These are phyloP conservation scores for Pseudohalonectria lignicola DNA, from an alignment of 2,329 filamentous ascomycete species.

Conservation along the genomic window DNA sequence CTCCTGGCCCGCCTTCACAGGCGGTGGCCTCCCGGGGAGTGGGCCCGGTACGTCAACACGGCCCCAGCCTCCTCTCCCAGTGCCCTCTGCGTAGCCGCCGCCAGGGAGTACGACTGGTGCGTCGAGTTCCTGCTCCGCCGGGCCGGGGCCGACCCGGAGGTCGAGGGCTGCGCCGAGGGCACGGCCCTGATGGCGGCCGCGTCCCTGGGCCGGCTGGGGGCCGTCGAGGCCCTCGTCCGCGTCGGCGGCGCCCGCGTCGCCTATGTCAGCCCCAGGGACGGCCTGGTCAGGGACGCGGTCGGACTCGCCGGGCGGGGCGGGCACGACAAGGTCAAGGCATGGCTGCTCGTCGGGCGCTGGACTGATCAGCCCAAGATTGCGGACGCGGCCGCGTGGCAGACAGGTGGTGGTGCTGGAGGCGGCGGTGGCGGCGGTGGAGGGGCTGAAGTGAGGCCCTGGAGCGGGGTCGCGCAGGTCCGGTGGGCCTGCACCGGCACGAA, in stretches of 20 bases:
- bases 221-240: slow-evolving; percentile 5
- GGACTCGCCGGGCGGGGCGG: neutral
- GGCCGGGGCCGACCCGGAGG: slow-evolving; percentile 5
- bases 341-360: slow-evolving; percentile 8
- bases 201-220: slow-evolving; percentile 1
- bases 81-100: slow-evolving; percentile 6
- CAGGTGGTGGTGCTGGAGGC: too few relatives aligned
- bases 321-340: slow-evolving; percentile 3
- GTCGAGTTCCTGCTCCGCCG: slow-evolving; percentile 2
- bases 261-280: slow-evolving; percentile 2
- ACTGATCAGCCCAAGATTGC: neutral
- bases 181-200: slow-evolving; percentile 10
- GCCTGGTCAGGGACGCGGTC: neutral
- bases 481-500: neutral
- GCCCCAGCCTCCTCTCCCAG: neutral
- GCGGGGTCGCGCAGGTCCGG: neutral
- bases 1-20: neutral
- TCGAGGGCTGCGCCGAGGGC: slow-evolving; percentile 6
- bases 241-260: slow-evolving; percentile 6
- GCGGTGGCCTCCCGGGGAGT: slow-evolving; percentile 2
- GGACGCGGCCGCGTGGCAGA: neutral
- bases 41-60: slow-evolving; percentile 1
- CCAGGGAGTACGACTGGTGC: neutral
- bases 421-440: too few relatives aligned
- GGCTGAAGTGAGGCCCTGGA: neutral